Percentiles rank a stretch among this genome's conserved stretches.
These are phyloP conservation scores for Sporisorium graminicola DNA, from an alignment of 1,284 basidiomycete genomes.

Conservation along the genomic window DNA sequence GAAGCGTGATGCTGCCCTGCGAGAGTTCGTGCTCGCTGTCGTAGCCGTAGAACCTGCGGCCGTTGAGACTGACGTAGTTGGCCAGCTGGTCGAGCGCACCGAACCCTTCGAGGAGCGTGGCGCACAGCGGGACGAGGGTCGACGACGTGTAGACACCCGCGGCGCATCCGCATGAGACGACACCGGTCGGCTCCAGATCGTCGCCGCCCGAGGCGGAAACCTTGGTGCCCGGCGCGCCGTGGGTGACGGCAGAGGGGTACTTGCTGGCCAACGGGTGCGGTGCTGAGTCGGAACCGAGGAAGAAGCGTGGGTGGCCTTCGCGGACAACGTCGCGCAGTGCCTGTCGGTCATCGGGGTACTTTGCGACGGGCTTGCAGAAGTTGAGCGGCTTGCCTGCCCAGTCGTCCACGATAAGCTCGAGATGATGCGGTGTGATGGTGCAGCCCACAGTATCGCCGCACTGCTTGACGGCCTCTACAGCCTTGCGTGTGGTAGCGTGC, in stretches of 20 bases:
- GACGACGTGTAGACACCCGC: slow-evolving; percentile 68
- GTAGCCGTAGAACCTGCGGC: slow-evolving; percentile 65
- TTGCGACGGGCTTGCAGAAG: slow-evolving; percentile 98
- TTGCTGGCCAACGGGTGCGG: slow-evolving; percentile 89
- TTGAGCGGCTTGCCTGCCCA: slow-evolving; percentile 97
- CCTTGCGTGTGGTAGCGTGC: slow-evolving; percentile 96
- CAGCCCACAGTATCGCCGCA: slow-evolving; percentile 84
- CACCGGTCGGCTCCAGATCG: slow-evolving; percentile 45
- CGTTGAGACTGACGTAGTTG: slow-evolving; percentile 63
- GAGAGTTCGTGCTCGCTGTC: slow-evolving; percentile 19
- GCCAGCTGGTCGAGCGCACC: slow-evolving; percentile 65
- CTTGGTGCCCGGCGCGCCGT: slow-evolving; percentile 49
- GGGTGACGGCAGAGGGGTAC: slow-evolving; percentile 73
- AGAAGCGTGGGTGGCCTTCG: slow-evolving; percentile 87
- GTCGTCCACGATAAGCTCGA: slow-evolving; percentile 93
- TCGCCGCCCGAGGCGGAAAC: slow-evolving; percentile 36
- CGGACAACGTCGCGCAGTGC: slow-evolving; percentile 85
- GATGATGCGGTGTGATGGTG: slow-evolving; percentile 97
- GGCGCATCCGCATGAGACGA: slow-evolving; percentile 63
- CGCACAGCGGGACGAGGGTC: slow-evolving; percentile 67
- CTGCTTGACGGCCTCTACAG: slow-evolving; percentile 79
- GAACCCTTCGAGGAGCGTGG: slow-evolving; percentile 66
- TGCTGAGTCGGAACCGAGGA: slow-evolving; percentile 96
- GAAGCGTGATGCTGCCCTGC: slow-evolving; percentile 49
- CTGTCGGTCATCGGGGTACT: slow-evolving; percentile 89